Evolutionary conservation across 2,329 filamentous ascomycete species (phyloP), one percentile per base, ranked within the genome.

Genomic region (Penicillium aurantiogriseum): DNA sequence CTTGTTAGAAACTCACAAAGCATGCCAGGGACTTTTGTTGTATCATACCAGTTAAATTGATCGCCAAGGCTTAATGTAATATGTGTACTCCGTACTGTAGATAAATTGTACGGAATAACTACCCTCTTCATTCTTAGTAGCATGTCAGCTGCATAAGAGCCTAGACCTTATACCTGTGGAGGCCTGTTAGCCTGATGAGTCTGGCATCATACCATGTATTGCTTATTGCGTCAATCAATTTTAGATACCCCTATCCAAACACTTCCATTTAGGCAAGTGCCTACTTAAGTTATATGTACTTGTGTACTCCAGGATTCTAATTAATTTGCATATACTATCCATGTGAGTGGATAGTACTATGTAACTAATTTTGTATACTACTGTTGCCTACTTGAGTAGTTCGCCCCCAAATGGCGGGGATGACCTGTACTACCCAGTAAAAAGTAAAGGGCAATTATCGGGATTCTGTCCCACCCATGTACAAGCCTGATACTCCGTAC

Each of bases 11-110:
- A 43, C 21, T 52, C 52, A 39, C 27, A 36, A 55, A 38, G 43
- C 54, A 66, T 65, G 58, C 59, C 61, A 63, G 63, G 57, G 56
- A 60, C 57, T 51, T 36, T 21, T 4, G 44, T 43, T 42, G 44
- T 38, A 27, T 29, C 38, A 33, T 55, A 55, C 46, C 53, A 51
- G 11, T 43, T 36, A 23, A 45, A 42, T 35, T 43, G 23, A 15
- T 35, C 11, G 31, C 45, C 45, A 17, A 42, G 27, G 15, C 19
- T 50, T 49, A 23, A 21, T 4, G 31, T 9, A 50, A 43, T 35
- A 33, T 33, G 13, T 40, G 43, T 45, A 15, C 27, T 29, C 27
- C 27, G 1, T 29, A 31, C 29, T 43, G 47, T 10, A 13, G 29
- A 44, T 51, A 43, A 46, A 40, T 47, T 21, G n/a, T 11, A 33